Evolutionary conservation across 148 eudicot genomes (phyloP).

Genomic region (Rhododendron griersonianum): DNA sequence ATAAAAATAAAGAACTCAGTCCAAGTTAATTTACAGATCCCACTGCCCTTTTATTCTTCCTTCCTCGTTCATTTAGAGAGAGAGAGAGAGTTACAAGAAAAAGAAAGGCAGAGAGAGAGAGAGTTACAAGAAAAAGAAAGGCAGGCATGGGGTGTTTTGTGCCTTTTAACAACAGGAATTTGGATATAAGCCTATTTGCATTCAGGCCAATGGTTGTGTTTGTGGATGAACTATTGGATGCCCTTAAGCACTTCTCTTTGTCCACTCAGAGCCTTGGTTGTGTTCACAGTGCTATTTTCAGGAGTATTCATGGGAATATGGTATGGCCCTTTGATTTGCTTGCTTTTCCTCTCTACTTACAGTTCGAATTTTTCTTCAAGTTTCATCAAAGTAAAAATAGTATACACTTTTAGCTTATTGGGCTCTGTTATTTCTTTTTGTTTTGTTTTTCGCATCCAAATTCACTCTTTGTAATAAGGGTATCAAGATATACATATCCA

Average conservation of each 20-base stretch:
- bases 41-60: neutral
- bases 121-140: neutral
- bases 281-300: constrained; percentile 32
- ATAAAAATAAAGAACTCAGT: neutral
- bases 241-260: constrained; percentile 31
- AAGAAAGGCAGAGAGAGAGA: neutral
- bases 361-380: neutral
- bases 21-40: neutral
- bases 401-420: neutral
- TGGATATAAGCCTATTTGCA: constrained; percentile 29
- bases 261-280: constrained; percentile 32
- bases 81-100: neutral
- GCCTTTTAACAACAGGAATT: constrained; percentile 38
- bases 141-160: constrained; percentile 35
- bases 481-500: neutral
- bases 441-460: neutral
- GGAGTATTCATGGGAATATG: constrained; percentile 45
- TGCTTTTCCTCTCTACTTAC: neutral
- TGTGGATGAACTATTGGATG: constrained; percentile 33
- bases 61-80: too few species aligned
- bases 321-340: constrained; percentile 12
- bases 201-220: constrained; percentile 35
- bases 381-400: neutral
- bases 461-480: too few species aligned
- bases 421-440: neutral